Conservation (phyloP, 192 early-diverging fungal genomes). For the Gigaspora rosea region DNA sequence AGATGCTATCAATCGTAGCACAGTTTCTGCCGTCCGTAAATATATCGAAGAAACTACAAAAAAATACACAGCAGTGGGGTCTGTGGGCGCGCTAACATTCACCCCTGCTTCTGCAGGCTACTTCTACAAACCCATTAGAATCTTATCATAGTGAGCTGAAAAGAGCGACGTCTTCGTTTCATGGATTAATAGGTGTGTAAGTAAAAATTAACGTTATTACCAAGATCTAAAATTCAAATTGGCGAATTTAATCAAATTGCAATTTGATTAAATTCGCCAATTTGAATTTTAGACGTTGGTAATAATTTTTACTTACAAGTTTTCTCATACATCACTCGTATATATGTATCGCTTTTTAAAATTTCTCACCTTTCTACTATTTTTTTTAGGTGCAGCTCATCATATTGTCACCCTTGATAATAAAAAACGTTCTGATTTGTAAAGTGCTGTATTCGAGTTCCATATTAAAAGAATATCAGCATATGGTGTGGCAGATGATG, state of each 20-base stretch:
- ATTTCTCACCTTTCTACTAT: no score
- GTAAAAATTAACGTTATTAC: neutral
- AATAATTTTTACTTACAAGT: no score
- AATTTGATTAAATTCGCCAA: no score
- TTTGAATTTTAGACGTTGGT: no score
- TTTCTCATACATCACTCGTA: no score
- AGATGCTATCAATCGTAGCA: conserved; percentile 1
- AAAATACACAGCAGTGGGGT: conserved; percentile 2
- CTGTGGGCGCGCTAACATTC: conserved; percentile 9
- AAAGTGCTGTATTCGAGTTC: neutral
- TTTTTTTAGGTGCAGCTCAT: neutral
- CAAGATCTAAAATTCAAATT: neutral
- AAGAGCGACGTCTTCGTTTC: neutral
- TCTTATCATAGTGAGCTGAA: conserved; percentile 20
- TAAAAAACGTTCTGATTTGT: neutral
- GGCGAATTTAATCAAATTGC: no score
- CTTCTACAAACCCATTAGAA: neutral
- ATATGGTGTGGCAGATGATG: conserved; percentile 7
- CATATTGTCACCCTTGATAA: neutral
- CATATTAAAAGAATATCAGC: conserved; percentile 1
- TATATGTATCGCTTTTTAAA: no score
- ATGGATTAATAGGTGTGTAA: conserved; percentile 15
- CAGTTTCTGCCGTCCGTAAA: neutral
- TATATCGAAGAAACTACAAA: conserved; percentile 13
- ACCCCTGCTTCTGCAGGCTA: conserved; percentile 23